Evolutionary conservation across 495 filamentous ascomycete genomes (phyloP), one percentile per base, ranked within the genome.

Genomic region (Aspergillus avenaceus): DNA sequence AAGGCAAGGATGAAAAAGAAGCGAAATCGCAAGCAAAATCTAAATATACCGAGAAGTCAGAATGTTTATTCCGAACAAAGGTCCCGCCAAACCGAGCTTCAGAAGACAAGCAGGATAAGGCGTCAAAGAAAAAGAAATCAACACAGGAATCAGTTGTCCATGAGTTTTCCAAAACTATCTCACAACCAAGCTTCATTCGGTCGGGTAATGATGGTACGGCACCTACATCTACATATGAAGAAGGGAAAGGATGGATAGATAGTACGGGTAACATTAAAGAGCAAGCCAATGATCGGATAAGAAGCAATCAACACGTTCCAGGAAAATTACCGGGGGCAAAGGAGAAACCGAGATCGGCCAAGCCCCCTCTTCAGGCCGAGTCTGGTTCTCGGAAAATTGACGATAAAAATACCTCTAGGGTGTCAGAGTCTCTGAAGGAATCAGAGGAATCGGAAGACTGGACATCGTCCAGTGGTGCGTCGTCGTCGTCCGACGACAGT

Each of bases 231-330:
- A 57, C 61, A 16, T 77, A 66, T 44, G 74, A 78, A 34, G 64
- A 97, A 24, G 90, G 84, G 13, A 87, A 88, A 55, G 92, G 93
- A 0, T 97, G 93, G 93, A 75, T 95, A 4, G 87, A 96, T 60
- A 80, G 82, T 55, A 71, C 82, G 14, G 93, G 91, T 2, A 82
- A 84, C 45, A 59, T 96, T 18, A 82, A 93, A 85, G 96, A 74
- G 61, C 50, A 44, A 53, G 54, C 58, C 53, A 58, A 66, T 58
- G 61, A 67, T 5, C 69, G 65, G 42, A 57, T 60, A 31, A 63
- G 56, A 8, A 73, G 62, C 41, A 53, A 60, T 11, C 52, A 70
- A 25, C 64, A 65, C 26, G 60, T 52, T 21, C 71, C 72, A 9
- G 72, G 72, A 6, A 53, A 71, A 41, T 44, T 67, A 22, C 43